Evolutionary conservation across 352 stramenopile genomes (phyloP).

Genomic region (Albugo candida): DNA sequence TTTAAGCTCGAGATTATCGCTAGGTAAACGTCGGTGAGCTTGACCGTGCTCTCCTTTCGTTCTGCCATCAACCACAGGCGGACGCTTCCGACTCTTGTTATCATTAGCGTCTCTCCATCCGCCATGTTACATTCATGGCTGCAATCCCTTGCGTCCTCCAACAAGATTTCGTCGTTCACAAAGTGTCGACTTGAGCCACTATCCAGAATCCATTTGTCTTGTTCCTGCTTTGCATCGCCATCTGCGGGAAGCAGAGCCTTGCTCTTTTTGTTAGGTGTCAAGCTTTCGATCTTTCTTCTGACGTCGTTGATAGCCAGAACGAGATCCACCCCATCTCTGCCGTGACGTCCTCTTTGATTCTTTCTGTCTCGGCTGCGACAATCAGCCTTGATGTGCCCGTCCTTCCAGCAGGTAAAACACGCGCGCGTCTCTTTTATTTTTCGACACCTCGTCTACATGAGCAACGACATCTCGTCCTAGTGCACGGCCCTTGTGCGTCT

Average conservation of each 20-base stretch:
- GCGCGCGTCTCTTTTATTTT: not conserved
- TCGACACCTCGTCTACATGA: not conserved
- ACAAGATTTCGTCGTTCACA: not conserved
- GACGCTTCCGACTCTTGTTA: not conserved
- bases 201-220: not conserved
- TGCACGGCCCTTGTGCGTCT: not conserved
- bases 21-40: not conserved
- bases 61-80: not conserved
- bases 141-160: not conserved
- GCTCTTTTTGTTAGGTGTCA: no score
- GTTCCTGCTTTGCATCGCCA: no score
- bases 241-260: no score
- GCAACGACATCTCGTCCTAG: not conserved
- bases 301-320: not conserved
- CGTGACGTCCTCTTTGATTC: no score
- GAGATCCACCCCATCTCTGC: not conserved
- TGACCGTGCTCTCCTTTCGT: not conserved
- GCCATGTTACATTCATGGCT: not conserved
- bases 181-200: not conserved
- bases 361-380: not conserved
- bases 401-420: not conserved
- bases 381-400: not conserved
- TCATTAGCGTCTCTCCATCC: not conserved
- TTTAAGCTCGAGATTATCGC: not conserved
- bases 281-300: not conserved